phyloP scores from a whole-genome alignment of 192 early-diverging fungal genomes.

The Entomortierella beljakovae region DNA sequence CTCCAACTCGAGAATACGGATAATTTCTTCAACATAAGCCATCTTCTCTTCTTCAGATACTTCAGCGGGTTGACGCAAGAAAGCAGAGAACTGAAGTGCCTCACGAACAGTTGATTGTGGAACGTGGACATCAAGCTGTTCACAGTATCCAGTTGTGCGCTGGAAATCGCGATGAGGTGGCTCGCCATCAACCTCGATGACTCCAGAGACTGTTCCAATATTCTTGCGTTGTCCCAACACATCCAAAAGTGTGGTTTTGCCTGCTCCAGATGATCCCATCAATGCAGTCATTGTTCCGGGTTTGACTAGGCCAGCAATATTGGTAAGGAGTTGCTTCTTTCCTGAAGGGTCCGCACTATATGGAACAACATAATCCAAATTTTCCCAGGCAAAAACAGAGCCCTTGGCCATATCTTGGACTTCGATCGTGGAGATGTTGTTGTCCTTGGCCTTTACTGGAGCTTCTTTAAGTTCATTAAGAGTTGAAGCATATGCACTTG shows the following conservation, averaged over 20 bases:
- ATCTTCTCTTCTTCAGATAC: slow-evolving; percentile 76
- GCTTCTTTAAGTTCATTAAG: slow-evolving; percentile 49
- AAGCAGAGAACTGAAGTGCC: slow-evolving; percentile 80
- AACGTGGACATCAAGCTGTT: slow-evolving; percentile 86
- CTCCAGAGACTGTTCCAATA: slow-evolving; percentile 71
- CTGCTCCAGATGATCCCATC: slow-evolving; percentile 81
- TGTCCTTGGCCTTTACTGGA: slow-evolving; percentile 22
- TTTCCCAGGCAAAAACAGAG: slow-evolving; percentile 69
- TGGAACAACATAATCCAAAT: slow-evolving; percentile 77
- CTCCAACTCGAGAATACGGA: slow-evolving; percentile 80
- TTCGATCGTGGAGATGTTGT: slow-evolving; percentile 48
- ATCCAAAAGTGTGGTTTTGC: slow-evolving; percentile 85
- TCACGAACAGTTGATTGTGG: slow-evolving; percentile 84
- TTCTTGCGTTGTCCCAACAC: slow-evolving; percentile 84
- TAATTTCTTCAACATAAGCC: slow-evolving; percentile 80
- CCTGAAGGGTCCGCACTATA: slow-evolving; percentile 61
- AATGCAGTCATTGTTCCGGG: slow-evolving; percentile 86
- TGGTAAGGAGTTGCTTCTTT: slow-evolving; percentile 73
- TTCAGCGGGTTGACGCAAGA: slow-evolving; percentile 73
- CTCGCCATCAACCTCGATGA: slow-evolving; percentile 77
- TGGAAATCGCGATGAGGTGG: slow-evolving; percentile 68
- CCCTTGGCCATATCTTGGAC: slow-evolving; percentile 56
- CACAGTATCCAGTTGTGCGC: slow-evolving; percentile 82
- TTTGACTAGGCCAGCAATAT: slow-evolving; percentile 74
- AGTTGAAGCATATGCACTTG: slow-evolving; percentile 47